These are phyloP conservation scores for Diaporthe vaccinii DNA, from an alignment of 2,329 filamentous ascomycete species.

Conservation along the genomic window DNA sequence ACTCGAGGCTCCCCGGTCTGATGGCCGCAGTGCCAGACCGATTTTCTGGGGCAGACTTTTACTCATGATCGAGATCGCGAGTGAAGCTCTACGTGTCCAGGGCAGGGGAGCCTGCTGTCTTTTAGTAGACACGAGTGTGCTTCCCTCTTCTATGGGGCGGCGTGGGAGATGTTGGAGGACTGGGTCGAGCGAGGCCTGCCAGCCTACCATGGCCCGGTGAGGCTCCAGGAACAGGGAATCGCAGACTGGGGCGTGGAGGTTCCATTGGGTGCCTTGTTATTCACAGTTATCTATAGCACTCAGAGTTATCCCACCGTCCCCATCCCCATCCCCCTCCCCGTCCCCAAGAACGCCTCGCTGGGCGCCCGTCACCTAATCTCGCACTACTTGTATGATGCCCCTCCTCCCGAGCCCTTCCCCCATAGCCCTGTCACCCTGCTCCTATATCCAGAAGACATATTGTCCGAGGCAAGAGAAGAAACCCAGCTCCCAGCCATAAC, in stretches of 20 bases:
- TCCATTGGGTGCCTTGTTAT: slow-evolving; percentile 32
- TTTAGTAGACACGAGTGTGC: not conserved
- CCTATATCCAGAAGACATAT: not conserved
- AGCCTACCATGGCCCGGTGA: slow-evolving; percentile 15
- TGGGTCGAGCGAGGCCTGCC: not conserved
- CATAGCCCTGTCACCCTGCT: slow-evolving; percentile 7
- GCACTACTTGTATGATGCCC: slow-evolving; percentile 20
- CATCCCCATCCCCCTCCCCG: not conserved
- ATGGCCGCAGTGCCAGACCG: slow-evolving; percentile 14
- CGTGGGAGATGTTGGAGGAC: not conserved
- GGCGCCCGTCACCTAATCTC: not conserved
- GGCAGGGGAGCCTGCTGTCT: not conserved
- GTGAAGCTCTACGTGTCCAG: not conserved
- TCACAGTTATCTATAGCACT: slow-evolving; percentile 7
- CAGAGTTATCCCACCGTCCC: not conserved
- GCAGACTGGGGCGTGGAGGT: not conserved
- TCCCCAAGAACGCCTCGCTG: slow-evolving; percentile 18
- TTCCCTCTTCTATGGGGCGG: slow-evolving; percentile 17
- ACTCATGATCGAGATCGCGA: slow-evolving; percentile 26
- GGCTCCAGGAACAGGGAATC: slow-evolving; percentile 23
- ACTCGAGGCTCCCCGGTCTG: not conserved
- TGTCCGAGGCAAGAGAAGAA: slow-evolving; percentile 3
- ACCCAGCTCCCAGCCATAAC: slow-evolving; percentile 7
- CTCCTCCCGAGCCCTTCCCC: not conserved
- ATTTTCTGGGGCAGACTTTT: not conserved